Conservation (phyloP, 305 asterid species). For the Solanum chacoense region DNA sequence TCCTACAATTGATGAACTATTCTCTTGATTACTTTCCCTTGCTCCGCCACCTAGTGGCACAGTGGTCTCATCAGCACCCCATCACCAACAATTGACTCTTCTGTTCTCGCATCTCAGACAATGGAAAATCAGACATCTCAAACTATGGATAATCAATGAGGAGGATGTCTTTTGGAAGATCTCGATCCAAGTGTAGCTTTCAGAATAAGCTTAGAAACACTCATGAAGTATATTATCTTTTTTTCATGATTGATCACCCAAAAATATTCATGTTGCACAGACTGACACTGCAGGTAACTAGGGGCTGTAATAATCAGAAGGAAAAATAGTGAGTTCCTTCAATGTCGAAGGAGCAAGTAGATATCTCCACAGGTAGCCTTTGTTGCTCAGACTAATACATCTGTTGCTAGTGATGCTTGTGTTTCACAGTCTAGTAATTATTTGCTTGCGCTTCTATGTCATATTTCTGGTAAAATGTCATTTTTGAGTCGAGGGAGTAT, state of each 20-base stretch:
- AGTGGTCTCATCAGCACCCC: not conserved
- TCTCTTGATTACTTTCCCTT: not conserved
- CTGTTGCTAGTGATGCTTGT: not conserved
- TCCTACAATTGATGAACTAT: not conserved
- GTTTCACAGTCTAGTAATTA: not conserved
- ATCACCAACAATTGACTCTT: not conserved
- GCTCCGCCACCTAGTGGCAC: not conserved
- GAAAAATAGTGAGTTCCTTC: not conserved
- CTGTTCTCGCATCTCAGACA: not conserved
- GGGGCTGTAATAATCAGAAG: not conserved
- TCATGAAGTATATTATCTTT: not conserved
- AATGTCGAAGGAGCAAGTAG: not conserved
- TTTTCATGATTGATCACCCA: not conserved
- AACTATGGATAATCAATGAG: not conserved
- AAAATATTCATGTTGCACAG: not conserved
- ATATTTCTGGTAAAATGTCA: not conserved
- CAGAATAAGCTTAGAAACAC: not conserved
- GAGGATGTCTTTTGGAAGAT: not conserved
- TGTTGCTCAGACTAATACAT: not conserved
- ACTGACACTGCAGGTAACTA: not conserved
- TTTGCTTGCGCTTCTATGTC: not conserved
- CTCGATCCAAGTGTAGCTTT: not conserved
- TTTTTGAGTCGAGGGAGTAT: not conserved
- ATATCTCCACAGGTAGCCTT: not conserved
- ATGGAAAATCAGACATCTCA: not conserved